phyloP scores from a whole-genome alignment of 495 filamentous ascomycete genomes.

The Lepidopterella palustris region DNA sequence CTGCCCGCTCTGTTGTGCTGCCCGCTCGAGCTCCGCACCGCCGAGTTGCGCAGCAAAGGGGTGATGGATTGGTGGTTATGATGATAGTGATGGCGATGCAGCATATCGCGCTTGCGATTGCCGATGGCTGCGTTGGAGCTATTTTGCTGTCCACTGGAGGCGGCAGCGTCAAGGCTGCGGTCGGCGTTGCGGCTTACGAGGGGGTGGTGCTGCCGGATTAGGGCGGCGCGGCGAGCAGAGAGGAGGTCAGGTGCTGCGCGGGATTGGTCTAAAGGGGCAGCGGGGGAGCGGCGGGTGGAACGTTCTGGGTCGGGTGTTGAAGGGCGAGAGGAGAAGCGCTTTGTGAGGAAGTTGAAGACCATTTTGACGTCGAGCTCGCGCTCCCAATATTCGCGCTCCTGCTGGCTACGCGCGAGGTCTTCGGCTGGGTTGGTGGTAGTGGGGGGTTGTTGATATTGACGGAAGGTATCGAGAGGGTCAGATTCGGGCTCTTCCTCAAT shows the following conservation, averaged over 20 bases:
- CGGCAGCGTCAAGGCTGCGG: constrained; percentile 17
- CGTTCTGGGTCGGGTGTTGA: constrained; percentile 6
- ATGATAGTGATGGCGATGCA: constrained; percentile 36
- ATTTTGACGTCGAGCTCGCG: constrained; percentile 75
- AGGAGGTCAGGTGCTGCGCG: constrained; percentile 42
- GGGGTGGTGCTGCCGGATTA: constrained; percentile 81
- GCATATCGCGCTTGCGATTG: constrained; percentile 47
- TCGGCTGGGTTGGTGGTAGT: constrained; percentile 23
- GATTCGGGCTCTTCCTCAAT: constrained; percentile 55
- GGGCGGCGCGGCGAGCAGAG: constrained; percentile 65
- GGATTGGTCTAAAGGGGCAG: constrained; percentile 27
- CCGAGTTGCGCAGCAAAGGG: constrained; percentile 39
- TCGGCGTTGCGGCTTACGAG: constrained; percentile 14
- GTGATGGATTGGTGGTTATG: constrained; percentile 21
- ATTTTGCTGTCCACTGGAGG: constrained; percentile 43
- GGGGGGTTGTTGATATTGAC: constrained; percentile 11
- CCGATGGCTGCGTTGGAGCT: not conserved
- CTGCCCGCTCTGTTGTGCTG: constrained; percentile 23
- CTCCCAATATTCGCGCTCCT: constrained; percentile 71
- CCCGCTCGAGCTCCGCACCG: constrained; percentile 41
- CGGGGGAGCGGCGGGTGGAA: constrained; percentile 3
- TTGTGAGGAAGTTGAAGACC: constrained; percentile 79
- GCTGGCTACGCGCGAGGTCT: constrained; percentile 8
- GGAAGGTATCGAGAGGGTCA: constrained; percentile 20
- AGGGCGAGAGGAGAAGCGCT: constrained; percentile 53